These are phyloP conservation scores for Penicillium paneum DNA, from an alignment of 2,329 filamentous ascomycete species.

Conservation along the genomic window DNA sequence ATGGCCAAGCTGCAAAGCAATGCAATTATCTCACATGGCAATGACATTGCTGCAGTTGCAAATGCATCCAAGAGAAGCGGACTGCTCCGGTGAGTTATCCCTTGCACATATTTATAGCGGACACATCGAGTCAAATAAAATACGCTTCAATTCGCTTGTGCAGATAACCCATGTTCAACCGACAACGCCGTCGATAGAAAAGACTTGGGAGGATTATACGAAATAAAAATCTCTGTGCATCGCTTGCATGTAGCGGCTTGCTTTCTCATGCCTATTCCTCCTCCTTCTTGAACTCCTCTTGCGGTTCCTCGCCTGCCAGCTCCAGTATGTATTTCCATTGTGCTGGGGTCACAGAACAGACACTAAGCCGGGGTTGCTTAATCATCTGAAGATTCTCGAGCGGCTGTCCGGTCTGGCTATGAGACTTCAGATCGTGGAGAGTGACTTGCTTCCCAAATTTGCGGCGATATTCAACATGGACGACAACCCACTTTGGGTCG, in stretches of 20 bases:
- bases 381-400: conserved; percentile 78
- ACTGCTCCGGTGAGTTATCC: neutral
- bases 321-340: conserved; percentile 51
- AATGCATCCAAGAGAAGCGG: neutral
- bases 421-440: conserved; percentile 67
- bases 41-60: neutral
- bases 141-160: conserved; percentile 3
- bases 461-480: conserved; percentile 80
- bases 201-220: neutral
- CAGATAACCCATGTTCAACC: conserved; percentile 2
- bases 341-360: conserved; percentile 51
- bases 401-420: conserved; percentile 54
- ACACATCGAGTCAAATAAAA: neutral
- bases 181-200: conserved; percentile 5
- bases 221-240: neutral
- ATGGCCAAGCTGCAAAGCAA: neutral
- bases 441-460: conserved; percentile 73
- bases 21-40: no score
- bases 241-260: neutral
- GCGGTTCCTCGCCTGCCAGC: conserved; percentile 37
- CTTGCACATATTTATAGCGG: neutral
- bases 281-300: conserved; percentile 13
- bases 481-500: conserved; percentile 79
- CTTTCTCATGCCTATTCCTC: neutral
- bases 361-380: conserved; percentile 77